A percentile compares a stretch with the other conserved stretches of the same genome.
phyloP scores from a whole-genome alignment of 208 protist genomes.

The Zelonia costaricensis region DNA sequence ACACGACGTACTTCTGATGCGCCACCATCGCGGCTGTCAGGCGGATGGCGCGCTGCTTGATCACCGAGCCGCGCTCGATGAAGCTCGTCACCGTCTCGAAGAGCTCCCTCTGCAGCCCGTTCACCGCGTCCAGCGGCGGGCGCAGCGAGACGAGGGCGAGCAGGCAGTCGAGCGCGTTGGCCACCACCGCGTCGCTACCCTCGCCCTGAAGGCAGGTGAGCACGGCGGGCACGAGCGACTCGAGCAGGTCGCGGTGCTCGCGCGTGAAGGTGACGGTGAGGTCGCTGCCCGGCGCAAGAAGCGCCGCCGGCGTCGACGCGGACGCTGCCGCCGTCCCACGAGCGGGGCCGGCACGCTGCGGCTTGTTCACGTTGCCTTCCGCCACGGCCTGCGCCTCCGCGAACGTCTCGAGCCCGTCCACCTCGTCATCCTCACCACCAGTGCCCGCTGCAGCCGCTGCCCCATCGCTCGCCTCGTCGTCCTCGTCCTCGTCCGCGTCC shows the following conservation, averaged over 20 bases:
- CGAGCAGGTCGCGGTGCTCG: conserved; percentile 73
- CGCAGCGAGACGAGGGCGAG: conserved; percentile 83
- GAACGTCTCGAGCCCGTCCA: conserved; percentile 74
- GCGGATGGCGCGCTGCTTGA: conserved; percentile 90
- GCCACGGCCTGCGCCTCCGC: conserved; percentile 49
- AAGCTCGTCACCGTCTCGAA: conserved; percentile 79
- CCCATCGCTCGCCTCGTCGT: conserved; percentile 7
- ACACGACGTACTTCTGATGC: conserved; percentile 73
- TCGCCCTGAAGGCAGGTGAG: conserved; percentile 87
- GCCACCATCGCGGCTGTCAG: conserved; percentile 75
- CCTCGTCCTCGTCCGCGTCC: conserved; percentile 13
- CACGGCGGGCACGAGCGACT: conserved; percentile 74
- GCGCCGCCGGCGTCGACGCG: not conserved
- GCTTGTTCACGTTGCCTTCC: conserved; percentile 15
- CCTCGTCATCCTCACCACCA: conserved; percentile 29
- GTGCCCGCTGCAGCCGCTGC: conserved; percentile 18
- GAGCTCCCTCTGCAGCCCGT: conserved; percentile 53
- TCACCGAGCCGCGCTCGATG: conserved; percentile 79
- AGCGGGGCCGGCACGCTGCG: too few relatives aligned
- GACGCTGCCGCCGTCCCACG: too few relatives aligned
- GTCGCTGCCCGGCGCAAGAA: conserved; percentile 23
- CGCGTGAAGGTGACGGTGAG: conserved; percentile 73
- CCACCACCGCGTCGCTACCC: conserved; percentile 87
- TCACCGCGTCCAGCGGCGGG: conserved; percentile 64
- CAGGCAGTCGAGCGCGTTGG: conserved; percentile 82